Conservation (phyloP, 2,329 filamentous ascomycete species). For the Dactylonectria estremocensis region DNA sequence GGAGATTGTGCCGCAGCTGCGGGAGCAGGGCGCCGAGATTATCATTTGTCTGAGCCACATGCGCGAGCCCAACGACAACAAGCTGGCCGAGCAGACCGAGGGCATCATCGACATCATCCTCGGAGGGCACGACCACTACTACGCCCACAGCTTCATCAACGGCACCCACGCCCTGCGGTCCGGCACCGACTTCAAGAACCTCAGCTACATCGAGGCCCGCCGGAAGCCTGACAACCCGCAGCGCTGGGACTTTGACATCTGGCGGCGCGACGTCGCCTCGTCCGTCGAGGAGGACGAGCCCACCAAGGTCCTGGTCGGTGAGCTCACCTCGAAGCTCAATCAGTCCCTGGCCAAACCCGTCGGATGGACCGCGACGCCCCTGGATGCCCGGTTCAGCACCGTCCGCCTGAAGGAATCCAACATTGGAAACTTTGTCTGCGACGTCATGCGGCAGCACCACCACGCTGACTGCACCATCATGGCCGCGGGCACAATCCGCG, state of each 20-base stretch:
- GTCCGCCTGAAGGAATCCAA: slow-evolving; percentile 86
- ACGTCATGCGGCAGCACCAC: slow-evolving; percentile 90
- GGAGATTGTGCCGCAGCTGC: slow-evolving; percentile 80
- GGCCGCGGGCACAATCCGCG: slow-evolving; percentile 88
- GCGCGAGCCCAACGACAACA: slow-evolving; percentile 90
- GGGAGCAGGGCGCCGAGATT: slow-evolving; percentile 85
- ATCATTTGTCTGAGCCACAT: slow-evolving; percentile 88
- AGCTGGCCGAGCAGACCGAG: slow-evolving; percentile 81
- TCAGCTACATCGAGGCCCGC: slow-evolving; percentile 88
- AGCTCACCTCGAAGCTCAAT: slow-evolving; percentile 81
- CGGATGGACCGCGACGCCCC: slow-evolving; percentile 84
- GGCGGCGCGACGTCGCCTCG: slow-evolving; percentile 80
- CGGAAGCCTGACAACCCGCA: slow-evolving; percentile 61
- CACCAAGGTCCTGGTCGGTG: slow-evolving; percentile 74
- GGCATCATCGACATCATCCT: slow-evolving; percentile 88
- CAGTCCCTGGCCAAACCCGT: slow-evolving; percentile 86
- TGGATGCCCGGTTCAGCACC: slow-evolving; percentile 90
- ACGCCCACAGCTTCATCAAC: slow-evolving; percentile 83
- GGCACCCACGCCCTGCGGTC: slow-evolving; percentile 88
- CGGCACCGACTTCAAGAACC: slow-evolving; percentile 91
- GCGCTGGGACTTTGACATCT: slow-evolving; percentile 86
- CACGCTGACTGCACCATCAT: slow-evolving; percentile 86
- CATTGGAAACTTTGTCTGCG: slow-evolving; percentile 90
- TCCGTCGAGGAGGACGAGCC: slow-evolving; percentile 75
- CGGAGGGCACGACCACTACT: slow-evolving; percentile 93